phyloP scores from a whole-genome alignment of 306 rosid species.

The Cicer bijugum region DNA sequence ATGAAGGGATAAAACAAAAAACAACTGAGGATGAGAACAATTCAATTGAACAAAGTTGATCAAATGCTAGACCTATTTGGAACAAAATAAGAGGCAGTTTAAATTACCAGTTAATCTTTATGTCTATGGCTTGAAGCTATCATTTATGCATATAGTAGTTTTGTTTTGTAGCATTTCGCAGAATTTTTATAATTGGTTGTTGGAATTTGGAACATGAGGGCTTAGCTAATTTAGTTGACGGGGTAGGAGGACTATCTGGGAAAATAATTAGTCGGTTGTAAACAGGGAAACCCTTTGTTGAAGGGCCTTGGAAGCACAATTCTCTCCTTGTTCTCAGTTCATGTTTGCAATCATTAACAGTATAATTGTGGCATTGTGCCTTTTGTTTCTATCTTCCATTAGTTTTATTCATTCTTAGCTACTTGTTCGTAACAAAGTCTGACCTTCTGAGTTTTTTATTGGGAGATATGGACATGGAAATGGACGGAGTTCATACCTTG shows the following conservation, averaged over 20 bases:
- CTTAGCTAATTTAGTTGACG: background rate
- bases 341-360: background rate
- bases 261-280: background rate
- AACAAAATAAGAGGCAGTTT: background rate
- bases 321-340: background rate
- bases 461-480: background rate
- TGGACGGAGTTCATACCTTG: background rate
- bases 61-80: background rate
- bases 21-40: background rate
- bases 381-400: constrained; percentile 7
- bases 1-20: background rate
- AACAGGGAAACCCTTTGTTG: constrained; percentile 2
- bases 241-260: background rate
- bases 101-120: constrained; percentile 5
- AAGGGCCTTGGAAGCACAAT: background rate
- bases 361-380: background rate
- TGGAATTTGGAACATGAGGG: constrained; percentile 4
- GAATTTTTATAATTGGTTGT: constrained; percentile 11
- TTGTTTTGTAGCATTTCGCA: background rate
- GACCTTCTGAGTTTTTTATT: background rate
- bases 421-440: background rate
- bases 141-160: background rate
- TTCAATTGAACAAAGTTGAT: background rate
- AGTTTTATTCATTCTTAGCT: background rate
- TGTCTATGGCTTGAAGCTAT: background rate